Percentiles rank a stretch among this genome's conserved stretches.
These are phyloP conservation scores for Pythium rhizo-oryzae DNA, from an alignment of 352 stramenopile species.

Conservation along the genomic window DNA sequence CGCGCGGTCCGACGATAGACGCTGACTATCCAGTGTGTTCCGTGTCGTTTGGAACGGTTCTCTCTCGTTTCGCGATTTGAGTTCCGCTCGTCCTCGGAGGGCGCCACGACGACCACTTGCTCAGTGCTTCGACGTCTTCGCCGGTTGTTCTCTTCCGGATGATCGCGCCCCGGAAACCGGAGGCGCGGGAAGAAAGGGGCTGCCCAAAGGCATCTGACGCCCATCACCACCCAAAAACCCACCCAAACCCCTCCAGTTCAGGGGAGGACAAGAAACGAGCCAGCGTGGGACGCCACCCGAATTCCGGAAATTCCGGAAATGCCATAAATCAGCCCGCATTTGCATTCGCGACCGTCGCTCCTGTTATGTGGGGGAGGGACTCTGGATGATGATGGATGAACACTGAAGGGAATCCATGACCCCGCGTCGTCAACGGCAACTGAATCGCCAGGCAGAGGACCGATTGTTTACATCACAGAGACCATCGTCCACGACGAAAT, in stretches of 20 bases:
- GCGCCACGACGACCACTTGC: slow-evolving; percentile 6
- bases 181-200: slow-evolving; percentile 19
- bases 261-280: neutral
- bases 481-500: no score
- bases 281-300: neutral
- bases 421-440: no score
- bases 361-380: no score
- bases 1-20: slow-evolving; percentile 3
- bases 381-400: no score
- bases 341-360: no score
- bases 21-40: neutral
- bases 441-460: no score
- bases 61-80: slow-evolving; percentile 1
- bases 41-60: neutral
- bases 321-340: neutral
- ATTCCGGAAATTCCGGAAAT: slow-evolving; percentile 7
- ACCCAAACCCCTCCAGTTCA: slow-evolving; percentile 15
- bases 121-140: slow-evolving; percentile 31
- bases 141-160: slow-evolving; percentile 23
- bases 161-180: neutral
- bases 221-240: slow-evolving; percentile 29
- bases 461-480: no score
- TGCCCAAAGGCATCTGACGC: slow-evolving; percentile 22
- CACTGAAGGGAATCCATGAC: no score
- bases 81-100: slow-evolving; percentile 1